Conservation (phyloP, 306 rosid species). For the Quillaja saponaria region DNA sequence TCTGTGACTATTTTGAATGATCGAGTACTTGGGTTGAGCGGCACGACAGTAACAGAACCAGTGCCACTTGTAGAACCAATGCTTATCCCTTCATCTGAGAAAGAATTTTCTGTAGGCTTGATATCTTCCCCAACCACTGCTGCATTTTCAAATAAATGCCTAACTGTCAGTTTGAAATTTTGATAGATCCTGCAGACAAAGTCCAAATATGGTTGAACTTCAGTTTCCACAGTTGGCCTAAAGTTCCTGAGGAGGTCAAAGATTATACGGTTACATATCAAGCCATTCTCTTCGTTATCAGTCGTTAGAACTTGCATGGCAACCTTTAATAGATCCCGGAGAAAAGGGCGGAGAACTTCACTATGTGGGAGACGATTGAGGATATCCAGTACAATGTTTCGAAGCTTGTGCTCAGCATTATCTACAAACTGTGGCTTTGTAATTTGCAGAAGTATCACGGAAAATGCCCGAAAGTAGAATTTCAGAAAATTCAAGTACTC, state of each 20-base stretch:
- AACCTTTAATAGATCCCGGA: conserved; percentile 92
- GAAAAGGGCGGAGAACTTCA: conserved; percentile 96
- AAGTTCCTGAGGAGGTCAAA: conserved; percentile 94
- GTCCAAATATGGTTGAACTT: conserved; percentile 94
- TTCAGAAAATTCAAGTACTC: conserved; percentile 93
- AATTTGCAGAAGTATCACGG: conserved; percentile 63
- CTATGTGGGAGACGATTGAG: conserved; percentile 95
- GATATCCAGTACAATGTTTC: conserved; percentile 90
- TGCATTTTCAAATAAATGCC: conserved; percentile 81
- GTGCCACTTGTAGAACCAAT: conserved; percentile 18
- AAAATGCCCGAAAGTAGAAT: conserved; percentile 86
- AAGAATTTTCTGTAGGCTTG: conserved; percentile 76
- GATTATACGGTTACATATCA: conserved; percentile 84
- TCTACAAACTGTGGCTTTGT: conserved; percentile 87
- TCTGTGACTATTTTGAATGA: conserved; percentile 95
- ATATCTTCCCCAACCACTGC: conserved; percentile 60
- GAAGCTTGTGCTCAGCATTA: conserved; percentile 83
- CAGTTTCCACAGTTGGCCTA: conserved; percentile 81
- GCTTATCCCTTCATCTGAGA: conserved; percentile 59
- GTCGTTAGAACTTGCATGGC: conserved; percentile 94
- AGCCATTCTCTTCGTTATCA: conserved; percentile 92
- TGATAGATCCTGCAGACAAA: conserved; percentile 93
- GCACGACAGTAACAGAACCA: conserved; percentile 55
- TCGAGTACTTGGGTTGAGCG: conserved; percentile 90
- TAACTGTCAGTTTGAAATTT: conserved; percentile 76